A percentile compares a stretch with the other conserved stretches of the same genome.
Evolutionary conservation across 2,329 filamentous ascomycete genomes (phyloP).

Genomic region (Penicillium sp.): DNA sequence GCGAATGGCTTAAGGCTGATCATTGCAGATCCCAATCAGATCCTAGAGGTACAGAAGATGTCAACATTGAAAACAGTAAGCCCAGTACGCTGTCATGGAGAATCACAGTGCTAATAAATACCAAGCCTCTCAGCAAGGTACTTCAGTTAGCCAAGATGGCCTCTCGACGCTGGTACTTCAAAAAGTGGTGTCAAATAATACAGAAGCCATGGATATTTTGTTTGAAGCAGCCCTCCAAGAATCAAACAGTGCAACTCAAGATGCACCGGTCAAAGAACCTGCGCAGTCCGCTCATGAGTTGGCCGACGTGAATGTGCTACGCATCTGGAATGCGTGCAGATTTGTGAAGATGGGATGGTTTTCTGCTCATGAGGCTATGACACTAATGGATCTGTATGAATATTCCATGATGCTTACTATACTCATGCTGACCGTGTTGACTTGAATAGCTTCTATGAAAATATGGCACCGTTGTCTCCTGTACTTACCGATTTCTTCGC

Average conservation of each 20-base stretch:
- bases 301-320: slow-evolving; percentile 34
- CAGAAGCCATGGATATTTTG: slow-evolving; percentile 51
- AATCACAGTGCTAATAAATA: no score
- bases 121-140: background rate
- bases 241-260: slow-evolving; percentile 34
- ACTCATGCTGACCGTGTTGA: slow-evolving; percentile 17
- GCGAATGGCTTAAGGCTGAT: no score
- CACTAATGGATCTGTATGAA: slow-evolving; percentile 48
- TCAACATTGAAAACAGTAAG: no score
- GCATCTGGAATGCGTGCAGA: slow-evolving; percentile 49
- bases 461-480: slow-evolving; percentile 50
- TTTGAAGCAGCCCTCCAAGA: slow-evolving; percentile 48
- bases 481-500: slow-evolving; percentile 50
- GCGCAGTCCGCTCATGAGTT: slow-evolving; percentile 10
- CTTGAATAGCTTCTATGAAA: slow-evolving; percentile 43
- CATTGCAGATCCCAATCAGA: no score
- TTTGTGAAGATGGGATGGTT: slow-evolving; percentile 57
- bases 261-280: slow-evolving; percentile 16
- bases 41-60: no score
- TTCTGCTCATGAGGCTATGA: slow-evolving; percentile 52
- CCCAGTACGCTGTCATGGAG: no score
- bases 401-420: no score
- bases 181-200: slow-evolving; percentile 52
- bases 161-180: slow-evolving; percentile 46
- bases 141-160: slow-evolving; percentile 11